Base-by-base conservation (phyloP, 164 flowering plant genomes). In the Nelumbo lutea region DNA sequence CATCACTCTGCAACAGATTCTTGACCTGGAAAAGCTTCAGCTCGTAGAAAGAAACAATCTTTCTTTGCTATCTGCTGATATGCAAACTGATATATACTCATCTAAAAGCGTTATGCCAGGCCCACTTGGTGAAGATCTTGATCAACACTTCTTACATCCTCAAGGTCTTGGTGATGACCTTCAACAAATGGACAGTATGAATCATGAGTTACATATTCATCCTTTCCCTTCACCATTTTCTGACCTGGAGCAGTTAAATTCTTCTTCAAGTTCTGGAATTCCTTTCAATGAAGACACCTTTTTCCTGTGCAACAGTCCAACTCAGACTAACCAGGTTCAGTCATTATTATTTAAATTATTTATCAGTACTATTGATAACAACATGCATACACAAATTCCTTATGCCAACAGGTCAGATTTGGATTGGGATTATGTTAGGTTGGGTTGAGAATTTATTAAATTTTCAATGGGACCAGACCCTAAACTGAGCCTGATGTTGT, bases 11-110 rank as follows among this genome's bases (percentile, higher is more conserved):
- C 80, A 82, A 57, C 96, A 90, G 73, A 83, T 90, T 78, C 70
- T 84, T 59, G 86, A 87, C 61, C 76, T 90, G 70, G 82, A 80
- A 70, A 83, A 73, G 73, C 82, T 88, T 75, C 88, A 87, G 75
- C 82, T 80, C 53, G 71, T 38, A 38, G 85, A 85, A 70, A 77
- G 70, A 62, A 77, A 66, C 42, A 59, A 66, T 51, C 56, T 2
- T 6, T 73, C 83, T 53, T 11, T 65, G 47, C 11, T 73, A 43
- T 59, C 65, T 57, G 79, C 68, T 47, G 62, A 80, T 69, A 79
- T 74, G 53, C 73, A 79, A 68, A 41, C 14, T 55, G 75, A 70
- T 41, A 48, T 64, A 45, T 62, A 69, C 51, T 73, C 83, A 41
- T 70, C 77, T 47, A 64, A 65, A 58, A 42, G 50, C 42, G 43